These are phyloP conservation scores for Tremellales sp. DNA, from an alignment of 1,284 basidiomycete genomes.

Conservation along the genomic window DNA sequence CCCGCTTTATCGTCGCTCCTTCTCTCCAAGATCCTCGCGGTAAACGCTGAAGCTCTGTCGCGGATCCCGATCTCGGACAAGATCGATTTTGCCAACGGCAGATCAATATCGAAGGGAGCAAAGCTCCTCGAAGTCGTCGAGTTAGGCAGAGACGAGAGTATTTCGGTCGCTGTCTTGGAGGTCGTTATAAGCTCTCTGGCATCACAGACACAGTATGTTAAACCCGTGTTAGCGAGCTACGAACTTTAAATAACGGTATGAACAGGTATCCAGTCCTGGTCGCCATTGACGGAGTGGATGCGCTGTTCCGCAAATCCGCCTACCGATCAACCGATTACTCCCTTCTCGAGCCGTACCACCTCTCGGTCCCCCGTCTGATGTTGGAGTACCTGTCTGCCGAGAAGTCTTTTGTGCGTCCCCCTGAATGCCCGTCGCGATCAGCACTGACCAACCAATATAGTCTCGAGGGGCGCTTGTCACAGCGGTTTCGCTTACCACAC, in stretches of 20 bases:
- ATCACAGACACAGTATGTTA: conserved; percentile 61
- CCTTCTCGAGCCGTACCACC: conserved; percentile 69
- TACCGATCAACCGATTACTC: conserved; percentile 78
- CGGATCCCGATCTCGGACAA: conserved; percentile 21
- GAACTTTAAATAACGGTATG: neutral
- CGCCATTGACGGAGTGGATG: conserved; percentile 83
- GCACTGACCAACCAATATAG: conserved; percentile 1
- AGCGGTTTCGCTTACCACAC: conserved; percentile 33
- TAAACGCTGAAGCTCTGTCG: conserved; percentile 44
- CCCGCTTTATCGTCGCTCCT: conserved; percentile 51
- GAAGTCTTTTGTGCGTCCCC: conserved; percentile 59
- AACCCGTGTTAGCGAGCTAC: neutral
- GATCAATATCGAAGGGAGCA: conserved; percentile 50
- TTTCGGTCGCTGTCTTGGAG: conserved; percentile 64
- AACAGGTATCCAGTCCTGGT: conserved; percentile 67
- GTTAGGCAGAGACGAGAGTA: conserved; percentile 56
- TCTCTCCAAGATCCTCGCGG: conserved; percentile 38
- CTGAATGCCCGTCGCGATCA: neutral
- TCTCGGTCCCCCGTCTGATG: conserved; percentile 72
- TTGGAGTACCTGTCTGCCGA: conserved; percentile 72
- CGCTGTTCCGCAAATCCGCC: conserved; percentile 65
- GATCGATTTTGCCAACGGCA: conserved; percentile 49
- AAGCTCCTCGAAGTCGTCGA: conserved; percentile 60
- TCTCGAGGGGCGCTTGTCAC: conserved; percentile 9
- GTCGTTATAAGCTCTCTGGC: conserved; percentile 64